phyloP scores from a whole-genome alignment of 140 eudicot species.

The Cichorium intybus region DNA sequence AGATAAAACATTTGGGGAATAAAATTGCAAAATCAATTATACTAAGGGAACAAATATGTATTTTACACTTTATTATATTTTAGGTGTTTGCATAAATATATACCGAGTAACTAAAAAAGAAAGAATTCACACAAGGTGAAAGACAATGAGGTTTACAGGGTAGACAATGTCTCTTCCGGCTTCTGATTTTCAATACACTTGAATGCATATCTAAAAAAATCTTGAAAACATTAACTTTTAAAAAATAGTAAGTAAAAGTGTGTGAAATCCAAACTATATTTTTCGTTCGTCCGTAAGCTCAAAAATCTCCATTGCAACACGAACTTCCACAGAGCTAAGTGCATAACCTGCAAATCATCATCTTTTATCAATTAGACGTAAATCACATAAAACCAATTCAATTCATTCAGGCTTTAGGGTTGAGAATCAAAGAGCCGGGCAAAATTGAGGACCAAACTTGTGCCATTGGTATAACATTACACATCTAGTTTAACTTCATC shows the following conservation, averaged over 20 bases:
- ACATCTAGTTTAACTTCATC: slow-evolving; percentile 90
- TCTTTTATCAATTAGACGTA: background rate
- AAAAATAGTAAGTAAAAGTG: background rate
- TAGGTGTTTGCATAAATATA: background rate
- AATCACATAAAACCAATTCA: background rate
- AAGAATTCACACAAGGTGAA: slow-evolving; percentile 75
- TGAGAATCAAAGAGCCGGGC: background rate
- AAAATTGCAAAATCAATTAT: background rate
- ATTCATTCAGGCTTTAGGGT: no score
- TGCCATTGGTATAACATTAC: slow-evolving; percentile 90
- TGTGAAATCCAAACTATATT: background rate
- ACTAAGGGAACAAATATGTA: no score
- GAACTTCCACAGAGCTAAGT: slow-evolving; percentile 87
- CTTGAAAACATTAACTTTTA: slow-evolving; percentile 1
- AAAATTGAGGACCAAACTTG: no score
- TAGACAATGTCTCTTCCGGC: slow-evolving; percentile 86
- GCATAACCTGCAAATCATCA: slow-evolving; percentile 69
- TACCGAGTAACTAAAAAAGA: background rate
- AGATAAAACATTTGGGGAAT: no score
- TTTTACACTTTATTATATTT: no score
- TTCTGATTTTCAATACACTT: slow-evolving; percentile 86
- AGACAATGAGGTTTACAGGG: slow-evolving; percentile 85
- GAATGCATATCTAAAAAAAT: slow-evolving; percentile 68
- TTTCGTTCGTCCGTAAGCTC: slow-evolving; percentile 52
- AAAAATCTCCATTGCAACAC: slow-evolving; percentile 88